phyloP scores from a whole-genome alignment of 2,329 filamentous ascomycete species.

The Myriangium duriaei region DNA sequence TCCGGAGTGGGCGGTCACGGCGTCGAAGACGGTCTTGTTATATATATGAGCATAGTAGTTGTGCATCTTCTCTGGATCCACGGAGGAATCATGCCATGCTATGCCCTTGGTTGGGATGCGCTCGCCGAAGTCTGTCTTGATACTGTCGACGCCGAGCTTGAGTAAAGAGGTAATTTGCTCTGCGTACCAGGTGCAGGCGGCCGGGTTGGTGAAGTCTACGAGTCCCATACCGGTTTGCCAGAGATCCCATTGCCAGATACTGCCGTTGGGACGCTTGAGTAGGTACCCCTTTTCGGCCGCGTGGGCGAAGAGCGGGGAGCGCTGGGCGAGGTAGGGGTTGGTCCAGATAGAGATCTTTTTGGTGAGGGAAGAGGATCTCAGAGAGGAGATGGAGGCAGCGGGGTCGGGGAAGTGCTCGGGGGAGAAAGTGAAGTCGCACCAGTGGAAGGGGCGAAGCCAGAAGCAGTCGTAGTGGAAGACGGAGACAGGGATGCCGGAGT shows the following conservation, averaged over 20 bases:
- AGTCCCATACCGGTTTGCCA: conserved; percentile 70
- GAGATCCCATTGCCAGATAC: conserved; percentile 63
- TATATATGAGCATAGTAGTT: conserved; percentile 66
- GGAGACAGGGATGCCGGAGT: conserved; percentile 51
- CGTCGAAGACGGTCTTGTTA: conserved; percentile 57
- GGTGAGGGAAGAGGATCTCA: conserved; percentile 50
- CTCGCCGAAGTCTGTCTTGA: conserved; percentile 70
- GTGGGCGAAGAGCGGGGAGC: conserved; percentile 51
- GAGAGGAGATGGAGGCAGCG: conserved; percentile 47
- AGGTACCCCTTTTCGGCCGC: conserved; percentile 56
- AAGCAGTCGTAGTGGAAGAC: conserved; percentile 70
- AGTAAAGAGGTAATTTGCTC: conserved; percentile 51
- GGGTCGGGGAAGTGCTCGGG: conserved; percentile 57
- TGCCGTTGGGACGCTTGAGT: conserved; percentile 53
- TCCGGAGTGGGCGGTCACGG: conserved; percentile 43
- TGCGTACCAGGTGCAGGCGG: conserved; percentile 52
- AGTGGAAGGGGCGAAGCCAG: conserved; percentile 64
- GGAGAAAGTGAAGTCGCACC: conserved; percentile 65
- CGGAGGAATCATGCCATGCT: conserved; percentile 47
- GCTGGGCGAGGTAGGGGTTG: conserved; percentile 61
- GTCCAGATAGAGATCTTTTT: conserved; percentile 63
- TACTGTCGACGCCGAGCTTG: conserved; percentile 55
- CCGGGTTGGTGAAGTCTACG: conserved; percentile 62
- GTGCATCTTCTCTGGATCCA: conserved; percentile 58
- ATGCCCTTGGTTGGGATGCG: conserved; percentile 55